Conservation (phyloP, 179 eudicot species). For the Amaranthus tricolor region DNA sequence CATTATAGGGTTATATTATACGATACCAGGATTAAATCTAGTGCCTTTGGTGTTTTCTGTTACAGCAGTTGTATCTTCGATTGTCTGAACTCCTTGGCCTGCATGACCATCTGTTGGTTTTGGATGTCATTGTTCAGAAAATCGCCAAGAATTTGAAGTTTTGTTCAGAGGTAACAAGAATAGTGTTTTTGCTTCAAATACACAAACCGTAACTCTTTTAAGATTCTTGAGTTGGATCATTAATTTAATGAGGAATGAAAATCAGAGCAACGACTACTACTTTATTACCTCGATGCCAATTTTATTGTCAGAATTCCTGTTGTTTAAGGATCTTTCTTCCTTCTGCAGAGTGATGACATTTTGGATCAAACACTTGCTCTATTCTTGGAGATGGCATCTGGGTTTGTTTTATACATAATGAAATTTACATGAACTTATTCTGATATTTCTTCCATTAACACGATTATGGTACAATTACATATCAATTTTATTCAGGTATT, state of each 20-base stretch:
- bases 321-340: background rate
- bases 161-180: constrained; percentile 58
- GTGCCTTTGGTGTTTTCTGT: constrained; percentile 19
- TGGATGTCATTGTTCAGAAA: constrained; percentile 80
- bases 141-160: constrained; percentile 81
- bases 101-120: constrained; percentile 73
- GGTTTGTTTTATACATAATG: constrained; percentile 48
- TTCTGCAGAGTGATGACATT: constrained; percentile 72
- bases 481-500: constrained; percentile 53
- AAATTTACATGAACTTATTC: background rate
- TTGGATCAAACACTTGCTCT: constrained; percentile 73
- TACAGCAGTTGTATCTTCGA: constrained; percentile 87
- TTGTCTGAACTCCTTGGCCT: constrained; percentile 88
- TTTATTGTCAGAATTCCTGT: constrained; percentile 8
- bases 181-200: background rate
- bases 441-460: background rate
- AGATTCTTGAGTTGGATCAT: background rate
- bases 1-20: background rate
- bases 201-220: background rate
- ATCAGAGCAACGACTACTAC: background rate
- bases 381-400: constrained; percentile 85
- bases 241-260: background rate
- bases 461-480: constrained; percentile 13
- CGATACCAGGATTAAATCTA: background rate
- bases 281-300: background rate